These are phyloP conservation scores for Coffea eugenioides DNA, from an alignment of 257 asterid species.

Conservation along the genomic window DNA sequence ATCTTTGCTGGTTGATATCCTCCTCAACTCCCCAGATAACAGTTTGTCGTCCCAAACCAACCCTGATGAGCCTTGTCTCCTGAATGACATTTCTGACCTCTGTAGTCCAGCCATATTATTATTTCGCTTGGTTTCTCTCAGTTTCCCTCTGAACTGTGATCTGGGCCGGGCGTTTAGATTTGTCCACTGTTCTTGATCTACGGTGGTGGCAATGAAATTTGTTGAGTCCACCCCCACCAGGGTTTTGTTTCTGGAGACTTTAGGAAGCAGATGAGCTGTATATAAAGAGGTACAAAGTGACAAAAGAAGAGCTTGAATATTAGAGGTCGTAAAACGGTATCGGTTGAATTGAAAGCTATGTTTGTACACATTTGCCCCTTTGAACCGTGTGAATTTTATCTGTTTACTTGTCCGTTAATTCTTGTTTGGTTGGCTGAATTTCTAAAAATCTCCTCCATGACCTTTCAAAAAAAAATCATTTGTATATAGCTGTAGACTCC, in stretches of 20 bases:
- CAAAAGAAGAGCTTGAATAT: neutral
- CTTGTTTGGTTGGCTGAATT: slow-evolving; percentile 17
- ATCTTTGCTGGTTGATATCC: slow-evolving; percentile 21
- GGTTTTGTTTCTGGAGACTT: slow-evolving; percentile 5
- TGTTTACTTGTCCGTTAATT: neutral
- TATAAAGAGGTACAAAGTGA: slow-evolving; percentile 15
- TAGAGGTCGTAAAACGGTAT: slow-evolving; percentile 25
- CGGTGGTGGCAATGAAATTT: neutral
- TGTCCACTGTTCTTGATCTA: neutral
- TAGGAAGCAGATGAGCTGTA: neutral
- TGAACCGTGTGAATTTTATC: neutral
- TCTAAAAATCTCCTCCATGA: neutral
- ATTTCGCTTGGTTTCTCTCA: neutral
- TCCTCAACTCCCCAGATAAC: slow-evolving; percentile 36
- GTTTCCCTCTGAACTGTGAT: neutral
- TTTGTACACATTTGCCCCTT: neutral
- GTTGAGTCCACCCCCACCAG: neutral
- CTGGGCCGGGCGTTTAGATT: neutral
- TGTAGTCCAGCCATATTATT: slow-evolving; percentile 31
- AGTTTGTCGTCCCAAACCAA: slow-evolving; percentile 45
- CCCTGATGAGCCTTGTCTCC: slow-evolving; percentile 58
- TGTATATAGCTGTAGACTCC: neutral
- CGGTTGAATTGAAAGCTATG: neutral
- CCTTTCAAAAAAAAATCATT: neutral
- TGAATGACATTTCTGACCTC: slow-evolving; percentile 47